phyloP scores from a whole-genome alignment of 1,284 basidiomycete species.

The Coniophora puteana region DNA sequence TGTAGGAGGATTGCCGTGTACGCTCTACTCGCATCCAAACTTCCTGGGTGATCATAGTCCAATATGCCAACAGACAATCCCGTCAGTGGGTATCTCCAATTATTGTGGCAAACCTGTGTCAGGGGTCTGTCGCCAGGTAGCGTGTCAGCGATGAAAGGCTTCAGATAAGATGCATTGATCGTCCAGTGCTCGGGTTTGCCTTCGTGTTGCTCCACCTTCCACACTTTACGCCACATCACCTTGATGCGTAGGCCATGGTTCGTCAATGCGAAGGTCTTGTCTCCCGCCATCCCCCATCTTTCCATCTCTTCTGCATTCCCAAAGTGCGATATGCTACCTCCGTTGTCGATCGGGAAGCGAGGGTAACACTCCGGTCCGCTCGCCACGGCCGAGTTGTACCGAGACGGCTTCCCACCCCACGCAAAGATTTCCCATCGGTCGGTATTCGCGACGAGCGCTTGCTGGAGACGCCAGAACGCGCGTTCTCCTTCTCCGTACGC shows the following conservation, averaged over 20 bases:
- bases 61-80: constrained; percentile 3
- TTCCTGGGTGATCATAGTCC: constrained; percentile 5
- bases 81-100: constrained; percentile 3
- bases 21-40: background rate
- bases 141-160: constrained; percentile 1
- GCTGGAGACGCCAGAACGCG: background rate
- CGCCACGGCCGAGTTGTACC: constrained; percentile 6
- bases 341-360: constrained; percentile 1
- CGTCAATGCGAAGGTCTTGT: constrained; percentile 7
- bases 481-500: background rate
- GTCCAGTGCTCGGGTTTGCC: background rate
- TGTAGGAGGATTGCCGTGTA: constrained; percentile 7
- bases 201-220: constrained; percentile 1
- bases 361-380: constrained; percentile 6
- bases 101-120: background rate
- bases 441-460: background rate
- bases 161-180: constrained; percentile 2
- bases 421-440: background rate
- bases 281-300: constrained; percentile 2
- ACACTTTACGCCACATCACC: constrained; percentile 6
- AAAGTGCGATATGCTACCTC: background rate
- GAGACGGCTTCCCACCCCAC: background rate
- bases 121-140: background rate
- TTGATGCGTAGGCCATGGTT: constrained; percentile 9
- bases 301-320: constrained; percentile 1